Evolutionary conservation across 805 yeast genomes (phyloP).

Genomic region (Metschnikowia vanudenii): DNA sequence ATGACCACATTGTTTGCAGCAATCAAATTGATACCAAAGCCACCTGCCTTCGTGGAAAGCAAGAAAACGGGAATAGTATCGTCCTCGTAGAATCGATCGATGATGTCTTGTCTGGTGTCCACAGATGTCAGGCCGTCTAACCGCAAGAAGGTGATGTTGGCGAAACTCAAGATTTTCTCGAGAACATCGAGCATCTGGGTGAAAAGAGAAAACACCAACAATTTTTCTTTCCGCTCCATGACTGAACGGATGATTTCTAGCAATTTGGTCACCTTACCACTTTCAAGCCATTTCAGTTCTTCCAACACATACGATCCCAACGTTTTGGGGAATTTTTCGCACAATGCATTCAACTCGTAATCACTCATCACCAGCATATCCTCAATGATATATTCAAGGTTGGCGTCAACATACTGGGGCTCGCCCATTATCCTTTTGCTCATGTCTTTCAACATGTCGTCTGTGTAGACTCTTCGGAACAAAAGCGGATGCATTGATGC

Average conservation of each 20-base stretch:
- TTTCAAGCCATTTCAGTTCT: conserved; percentile 53
- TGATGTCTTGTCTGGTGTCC: conserved; percentile 86
- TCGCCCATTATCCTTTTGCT: conserved; percentile 76
- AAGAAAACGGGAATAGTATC: conserved; percentile 79
- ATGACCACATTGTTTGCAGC: conserved; percentile 92
- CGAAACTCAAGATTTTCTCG: conserved; percentile 66
- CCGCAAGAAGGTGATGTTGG: conserved; percentile 70
- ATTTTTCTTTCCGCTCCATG: conserved; percentile 60
- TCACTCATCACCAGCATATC: conserved; percentile 97
- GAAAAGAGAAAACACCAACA: conserved; percentile 84
- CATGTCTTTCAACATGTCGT: conserved; percentile 60
- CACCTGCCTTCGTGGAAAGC: conserved; percentile 95
- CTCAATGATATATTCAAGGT: conserved; percentile 72
- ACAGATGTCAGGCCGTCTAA: conserved; percentile 94
- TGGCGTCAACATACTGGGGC: conserved; percentile 77
- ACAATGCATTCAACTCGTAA: conserved; percentile 75
- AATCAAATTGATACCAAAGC: conserved; percentile 94
- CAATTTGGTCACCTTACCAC: conserved; percentile 73
- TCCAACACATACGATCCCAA: conserved; percentile 52
- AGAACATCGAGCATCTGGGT: conserved; percentile 89
- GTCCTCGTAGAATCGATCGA: conserved; percentile 85
- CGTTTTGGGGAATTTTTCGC: conserved; percentile 70
- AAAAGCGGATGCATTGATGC: conserved; percentile 91
- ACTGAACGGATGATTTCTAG: conserved; percentile 56
- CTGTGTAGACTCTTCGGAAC: conserved; percentile 65